A percentile compares a stretch with the other conserved stretches of the same genome.
phyloP scores from a whole-genome alignment of 2,329 filamentous ascomycete genomes.

The Aspergillus ibericus region DNA sequence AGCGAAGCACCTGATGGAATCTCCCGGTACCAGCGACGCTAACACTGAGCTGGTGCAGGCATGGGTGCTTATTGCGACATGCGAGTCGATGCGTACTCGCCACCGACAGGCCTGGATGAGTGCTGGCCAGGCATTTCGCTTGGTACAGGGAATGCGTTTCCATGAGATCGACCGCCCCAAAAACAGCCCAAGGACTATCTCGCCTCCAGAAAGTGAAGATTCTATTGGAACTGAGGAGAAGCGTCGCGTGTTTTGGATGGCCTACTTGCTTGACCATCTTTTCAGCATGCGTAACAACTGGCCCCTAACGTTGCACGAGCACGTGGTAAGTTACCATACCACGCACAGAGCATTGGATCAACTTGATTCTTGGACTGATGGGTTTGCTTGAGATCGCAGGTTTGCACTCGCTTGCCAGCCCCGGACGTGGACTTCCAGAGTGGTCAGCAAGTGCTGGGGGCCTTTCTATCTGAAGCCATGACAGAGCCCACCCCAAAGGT shows the following conservation, averaged over 20 bases:
- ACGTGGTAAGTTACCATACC: constrained; percentile 18
- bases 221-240: constrained; percentile 33
- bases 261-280: constrained; percentile 38
- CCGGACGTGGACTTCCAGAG: not conserved
- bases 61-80: constrained; percentile 17
- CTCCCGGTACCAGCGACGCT: not conserved
- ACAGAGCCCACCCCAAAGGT: constrained; percentile 15
- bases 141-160: constrained; percentile 35
- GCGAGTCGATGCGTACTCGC: constrained; percentile 22
- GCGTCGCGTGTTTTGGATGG: constrained; percentile 41
- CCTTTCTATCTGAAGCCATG: constrained; percentile 34
- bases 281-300: constrained; percentile 31
- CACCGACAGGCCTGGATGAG: constrained; percentile 36
- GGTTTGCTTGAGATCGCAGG: constrained; percentile 18
- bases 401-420: constrained; percentile 33
- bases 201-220: not conserved
- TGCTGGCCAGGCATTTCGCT: constrained; percentile 34
- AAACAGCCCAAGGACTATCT: not conserved
- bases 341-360: not conserved
- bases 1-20: constrained; percentile 16
- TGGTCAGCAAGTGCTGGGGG: constrained; percentile 7
- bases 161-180: constrained; percentile 30
- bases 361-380: not conserved
- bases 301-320: constrained; percentile 34
- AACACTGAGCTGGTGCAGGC: constrained; percentile 15